These are phyloP conservation scores for Beauveria varroae DNA, from an alignment of 2,329 filamentous ascomycete species.

Conservation along the genomic window DNA sequence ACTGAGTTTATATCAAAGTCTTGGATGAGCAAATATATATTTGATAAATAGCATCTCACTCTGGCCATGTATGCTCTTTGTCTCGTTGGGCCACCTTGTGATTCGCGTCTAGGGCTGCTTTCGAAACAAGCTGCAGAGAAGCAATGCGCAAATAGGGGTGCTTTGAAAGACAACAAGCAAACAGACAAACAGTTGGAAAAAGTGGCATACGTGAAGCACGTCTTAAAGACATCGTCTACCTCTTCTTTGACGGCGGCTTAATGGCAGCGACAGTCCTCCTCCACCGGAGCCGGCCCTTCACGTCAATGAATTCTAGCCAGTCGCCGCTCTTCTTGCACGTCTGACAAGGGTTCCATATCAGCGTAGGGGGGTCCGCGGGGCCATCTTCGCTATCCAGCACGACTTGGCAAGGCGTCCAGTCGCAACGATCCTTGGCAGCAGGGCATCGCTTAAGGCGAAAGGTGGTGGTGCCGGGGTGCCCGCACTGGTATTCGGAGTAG, in stretches of 20 bases:
- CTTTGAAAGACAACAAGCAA: no score
- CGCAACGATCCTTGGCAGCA: neutral
- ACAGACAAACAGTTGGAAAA: no score
- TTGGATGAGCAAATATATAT: no score
- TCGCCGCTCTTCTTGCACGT: neutral
- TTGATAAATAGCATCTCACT: no score
- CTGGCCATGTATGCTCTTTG: no score
- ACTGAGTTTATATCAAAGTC: no score
- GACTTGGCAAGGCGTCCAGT: neutral
- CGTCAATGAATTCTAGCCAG: neutral
- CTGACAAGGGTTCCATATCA: neutral
- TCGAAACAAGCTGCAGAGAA: no score
- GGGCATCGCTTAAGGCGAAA: neutral
- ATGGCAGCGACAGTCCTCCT: neutral
- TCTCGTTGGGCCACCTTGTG: no score
- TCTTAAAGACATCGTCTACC: no score
- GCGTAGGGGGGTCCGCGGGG: neutral
- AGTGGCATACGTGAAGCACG: no score
- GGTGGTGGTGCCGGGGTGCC: neutral
- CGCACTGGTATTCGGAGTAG: neutral
- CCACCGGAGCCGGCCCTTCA: neutral
- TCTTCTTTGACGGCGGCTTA: neutral
- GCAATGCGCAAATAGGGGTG: no score
- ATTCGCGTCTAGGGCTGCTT: no score
- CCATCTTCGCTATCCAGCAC: neutral